A percentile compares a stretch with the other conserved stretches of the same genome.
phyloP scores from a whole-genome alignment of 1,284 basidiomycete species.

The Phylloporus sp. region DNA sequence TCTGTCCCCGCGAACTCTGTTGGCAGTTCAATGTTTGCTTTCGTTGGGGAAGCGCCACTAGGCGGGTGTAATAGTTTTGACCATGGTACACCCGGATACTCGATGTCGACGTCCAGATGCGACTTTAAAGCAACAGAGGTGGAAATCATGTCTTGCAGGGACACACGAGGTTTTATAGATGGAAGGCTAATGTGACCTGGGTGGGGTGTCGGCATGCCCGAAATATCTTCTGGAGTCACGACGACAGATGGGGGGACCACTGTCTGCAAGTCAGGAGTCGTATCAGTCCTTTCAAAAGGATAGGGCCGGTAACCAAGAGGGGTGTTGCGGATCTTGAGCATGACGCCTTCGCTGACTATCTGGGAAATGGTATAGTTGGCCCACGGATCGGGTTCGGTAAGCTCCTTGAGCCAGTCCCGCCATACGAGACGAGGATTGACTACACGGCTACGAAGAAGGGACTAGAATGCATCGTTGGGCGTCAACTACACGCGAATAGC shows the following conservation, averaged over 20 bases:
- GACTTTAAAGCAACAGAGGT: constrained; percentile 73
- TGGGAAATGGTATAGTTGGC: constrained; percentile 63
- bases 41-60: constrained; percentile 23
- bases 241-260: constrained; percentile 5
- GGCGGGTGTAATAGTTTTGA: constrained; percentile 45
- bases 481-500: not conserved
- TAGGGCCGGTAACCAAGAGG: constrained; percentile 45
- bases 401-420: constrained; percentile 65
- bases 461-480: constrained; percentile 43
- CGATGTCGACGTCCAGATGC: constrained; percentile 61
- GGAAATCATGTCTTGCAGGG: constrained; percentile 71
- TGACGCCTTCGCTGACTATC: constrained; percentile 72
- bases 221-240: constrained; percentile 23
- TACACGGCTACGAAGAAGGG: constrained; percentile 70
- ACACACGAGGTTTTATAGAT: constrained; percentile 48
- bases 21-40: constrained; percentile 16
- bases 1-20: constrained; percentile 11
- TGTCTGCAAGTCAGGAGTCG: constrained; percentile 10
- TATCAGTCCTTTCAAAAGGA: constrained; percentile 15
- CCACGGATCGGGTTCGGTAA: constrained; percentile 70
- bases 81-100: constrained; percentile 51
- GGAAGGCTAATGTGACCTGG: constrained; percentile 26
- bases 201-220: constrained; percentile 32
- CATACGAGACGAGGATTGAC: constrained; percentile 77
- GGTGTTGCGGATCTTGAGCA: constrained; percentile 68